Evolutionary conservation across 176 grass and related monocot species (phyloP), one percentile per base, ranked within the genome.

Genomic region (Aegilops longissima): DNA sequence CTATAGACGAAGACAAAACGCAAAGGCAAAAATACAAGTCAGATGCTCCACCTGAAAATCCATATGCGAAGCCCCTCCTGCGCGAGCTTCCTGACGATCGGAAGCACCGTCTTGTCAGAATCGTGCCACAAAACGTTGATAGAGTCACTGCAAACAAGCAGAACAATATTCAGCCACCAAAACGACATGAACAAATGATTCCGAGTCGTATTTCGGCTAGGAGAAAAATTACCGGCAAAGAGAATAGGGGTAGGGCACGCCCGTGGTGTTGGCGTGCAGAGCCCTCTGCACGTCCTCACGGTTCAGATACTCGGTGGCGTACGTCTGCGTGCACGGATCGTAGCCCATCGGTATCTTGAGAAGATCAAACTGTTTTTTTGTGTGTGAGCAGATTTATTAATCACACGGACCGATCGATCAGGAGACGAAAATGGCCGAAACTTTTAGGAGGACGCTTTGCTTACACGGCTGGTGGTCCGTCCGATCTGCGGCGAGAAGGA

Each of bases 271-370:
- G 6, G 85, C 77, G 49, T 87, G 91, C 63, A 93, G 69, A 76
- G 91, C 91, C 56, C 81, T 66, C 83, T 82, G 88, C 21, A 93
- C 91, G 73, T 90, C 91, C 64, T 36, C 61, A 0, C 77, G 76
- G 52, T 93, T 93, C 25, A 93, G 87, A 42, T 87, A 90, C 11
- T 40, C 54, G 6, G 80, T 83, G 5, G 85, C 76, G 36, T 87
- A 93, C 5, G 67, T 73, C 1, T 74, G 24, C 12, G 86, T 35
- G 44, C 85, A 93, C 8, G 91, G 91, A 9, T 93, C 91, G 18
- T 85, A 87, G 5, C 88, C 91, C 62, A 78, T 83, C 3, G 91
- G 81, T 4, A 81, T 39, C 77, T 73, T 76, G 12, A 80, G 64
- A 20, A 83, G 79, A 36, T 68, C 64, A 5, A 71, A 7, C 76